A percentile compares a stretch with the other conserved stretches of the same genome.
These are phyloP conservation scores for Penicillium angulare DNA, from an alignment of 495 filamentous ascomycete species.

Conservation along the genomic window DNA sequence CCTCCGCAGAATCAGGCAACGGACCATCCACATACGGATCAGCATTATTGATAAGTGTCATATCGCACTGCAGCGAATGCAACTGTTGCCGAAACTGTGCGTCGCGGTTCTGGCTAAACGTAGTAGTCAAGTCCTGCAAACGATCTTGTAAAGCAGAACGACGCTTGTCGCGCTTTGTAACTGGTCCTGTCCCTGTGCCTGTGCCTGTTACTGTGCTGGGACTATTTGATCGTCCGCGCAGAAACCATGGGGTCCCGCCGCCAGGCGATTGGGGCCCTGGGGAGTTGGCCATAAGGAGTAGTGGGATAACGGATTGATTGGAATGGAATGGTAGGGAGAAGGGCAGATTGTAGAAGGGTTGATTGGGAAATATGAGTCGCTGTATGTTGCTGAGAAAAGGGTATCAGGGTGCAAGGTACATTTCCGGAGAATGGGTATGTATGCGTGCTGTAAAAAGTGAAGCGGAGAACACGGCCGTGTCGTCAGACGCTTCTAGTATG, in stretches of 20 bases:
- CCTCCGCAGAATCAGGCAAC: constrained; percentile 67
- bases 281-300: constrained; percentile 18
- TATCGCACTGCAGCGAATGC: constrained; percentile 83
- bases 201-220: too few relatives aligned
- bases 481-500: constrained; percentile 23
- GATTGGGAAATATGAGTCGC: too few relatives aligned
- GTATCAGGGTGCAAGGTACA: too few relatives aligned
- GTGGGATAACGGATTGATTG: background rate
- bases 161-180: constrained; percentile 86
- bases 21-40: constrained; percentile 73
- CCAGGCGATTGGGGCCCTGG: constrained; percentile 36
- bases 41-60: constrained; percentile 78
- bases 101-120: constrained; percentile 78
- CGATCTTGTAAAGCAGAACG: constrained; percentile 75
- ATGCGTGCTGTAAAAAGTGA: too few relatives aligned
- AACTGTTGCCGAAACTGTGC: constrained; percentile 85
- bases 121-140: constrained; percentile 66
- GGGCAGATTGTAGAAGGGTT: too few relatives aligned
- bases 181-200: constrained; percentile 36
- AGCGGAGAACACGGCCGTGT: background rate
- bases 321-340: background rate
- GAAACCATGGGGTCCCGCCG: constrained; percentile 24
- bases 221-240: constrained; percentile 36
- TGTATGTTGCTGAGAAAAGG: too few relatives aligned
- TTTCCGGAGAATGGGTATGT: too few relatives aligned